Evolutionary conservation across 2,329 filamentous ascomycete species (phyloP).

Genomic region (Fusarium sarcochroum): DNA sequence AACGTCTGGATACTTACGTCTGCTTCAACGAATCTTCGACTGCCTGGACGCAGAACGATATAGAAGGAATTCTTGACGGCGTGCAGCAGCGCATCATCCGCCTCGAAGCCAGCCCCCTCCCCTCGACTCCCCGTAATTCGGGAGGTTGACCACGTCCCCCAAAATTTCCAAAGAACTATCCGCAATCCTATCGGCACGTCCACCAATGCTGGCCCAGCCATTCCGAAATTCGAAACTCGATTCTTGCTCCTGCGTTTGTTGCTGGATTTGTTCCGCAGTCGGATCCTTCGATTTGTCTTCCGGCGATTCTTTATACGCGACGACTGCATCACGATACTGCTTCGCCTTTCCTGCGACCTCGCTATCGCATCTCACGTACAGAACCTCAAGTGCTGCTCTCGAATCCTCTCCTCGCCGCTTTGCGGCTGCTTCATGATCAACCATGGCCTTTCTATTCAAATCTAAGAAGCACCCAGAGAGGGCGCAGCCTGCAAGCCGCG

Average conservation of each 20-base stretch:
- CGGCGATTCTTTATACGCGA: slow-evolving; percentile 43
- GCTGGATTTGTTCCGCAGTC: slow-evolving; percentile 44
- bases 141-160: slow-evolving; percentile 52
- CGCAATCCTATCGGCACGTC: slow-evolving; percentile 44
- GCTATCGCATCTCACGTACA: slow-evolving; percentile 18
- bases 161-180: slow-evolving; percentile 49
- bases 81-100: slow-evolving; percentile 42
- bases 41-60: slow-evolving; percentile 40
- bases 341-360: slow-evolving; percentile 16
- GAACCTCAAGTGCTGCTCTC: slow-evolving; percentile 36
- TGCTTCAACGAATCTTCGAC: slow-evolving; percentile 14
- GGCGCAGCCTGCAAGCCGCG: slow-evolving; percentile 65
- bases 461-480: slow-evolving; percentile 83
- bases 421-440: slow-evolving; percentile 58
- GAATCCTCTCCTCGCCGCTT: slow-evolving; percentile 50
- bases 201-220: slow-evolving; percentile 62
- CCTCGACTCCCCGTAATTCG: slow-evolving; percentile 49
- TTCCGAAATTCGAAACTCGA: slow-evolving; percentile 56
- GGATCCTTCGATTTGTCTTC: slow-evolving; percentile 24
- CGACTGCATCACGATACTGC: slow-evolving; percentile 22
- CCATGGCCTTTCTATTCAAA: slow-evolving; percentile 87
- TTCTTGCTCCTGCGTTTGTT: slow-evolving; percentile 51
- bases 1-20: slow-evolving; percentile 21
- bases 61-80: slow-evolving; percentile 30
- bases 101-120: slow-evolving; percentile 45